These are phyloP conservation scores for Echinosophora koreensis DNA, from an alignment of 306 rosid species.

Conservation along the genomic window DNA sequence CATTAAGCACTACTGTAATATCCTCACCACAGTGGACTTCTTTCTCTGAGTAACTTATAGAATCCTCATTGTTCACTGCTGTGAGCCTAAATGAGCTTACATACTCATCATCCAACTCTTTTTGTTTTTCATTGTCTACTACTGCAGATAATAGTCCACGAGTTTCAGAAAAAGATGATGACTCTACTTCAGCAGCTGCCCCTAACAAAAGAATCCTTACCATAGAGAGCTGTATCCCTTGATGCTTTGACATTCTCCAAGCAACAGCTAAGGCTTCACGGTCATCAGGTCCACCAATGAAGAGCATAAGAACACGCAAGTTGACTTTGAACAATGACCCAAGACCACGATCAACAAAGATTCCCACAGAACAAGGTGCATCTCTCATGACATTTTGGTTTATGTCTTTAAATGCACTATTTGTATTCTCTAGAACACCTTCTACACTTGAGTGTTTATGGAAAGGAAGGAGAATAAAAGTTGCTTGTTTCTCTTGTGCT, in stretches of 20 bases:
- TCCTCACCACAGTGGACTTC: constrained; percentile 47
- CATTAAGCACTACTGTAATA: constrained; percentile 32
- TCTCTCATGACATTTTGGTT: constrained; percentile 49
- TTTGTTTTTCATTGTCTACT: constrained; percentile 39
- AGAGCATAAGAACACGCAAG: constrained; percentile 39
- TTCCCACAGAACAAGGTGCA: constrained; percentile 55
- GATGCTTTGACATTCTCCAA: constrained; percentile 65
- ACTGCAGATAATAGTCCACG: constrained; percentile 17
- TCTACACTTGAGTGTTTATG: constrained; percentile 49
- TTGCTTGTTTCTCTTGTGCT: constrained; percentile 49
- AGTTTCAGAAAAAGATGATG: not conserved
- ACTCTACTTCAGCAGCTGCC: constrained; percentile 38
- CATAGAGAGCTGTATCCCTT: constrained; percentile 49
- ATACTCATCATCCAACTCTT: constrained; percentile 53
- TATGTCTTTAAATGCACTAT: constrained; percentile 21
- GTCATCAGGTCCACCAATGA: constrained; percentile 65
- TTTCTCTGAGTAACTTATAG: constrained; percentile 47
- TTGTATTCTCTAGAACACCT: constrained; percentile 43
- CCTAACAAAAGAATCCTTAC: constrained; percentile 47
- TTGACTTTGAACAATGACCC: constrained; percentile 35
- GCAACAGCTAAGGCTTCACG: constrained; percentile 68
- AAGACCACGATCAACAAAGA: constrained; percentile 51
- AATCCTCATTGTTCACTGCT: constrained; percentile 40
- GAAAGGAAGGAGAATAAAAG: constrained; percentile 54
- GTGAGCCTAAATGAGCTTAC: constrained; percentile 48